A percentile compares a stretch with the other conserved stretches of the same genome.
Conservation (phyloP, 1,139 yeast genomes). For the Geotrichum klebahnii region DNA sequence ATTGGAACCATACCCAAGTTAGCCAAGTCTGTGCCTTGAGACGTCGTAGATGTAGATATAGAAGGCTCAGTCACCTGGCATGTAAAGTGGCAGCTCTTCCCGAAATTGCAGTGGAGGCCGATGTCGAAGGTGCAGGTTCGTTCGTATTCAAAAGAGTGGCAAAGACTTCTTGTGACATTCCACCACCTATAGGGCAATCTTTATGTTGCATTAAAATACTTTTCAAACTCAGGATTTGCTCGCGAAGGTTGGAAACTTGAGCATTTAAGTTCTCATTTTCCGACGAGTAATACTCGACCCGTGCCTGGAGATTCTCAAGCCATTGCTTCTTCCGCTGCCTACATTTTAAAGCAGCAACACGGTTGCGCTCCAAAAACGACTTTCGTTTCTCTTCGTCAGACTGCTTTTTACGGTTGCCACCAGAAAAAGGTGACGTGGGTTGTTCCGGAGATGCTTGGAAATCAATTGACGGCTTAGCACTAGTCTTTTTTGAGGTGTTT, state of each 20-base stretch:
- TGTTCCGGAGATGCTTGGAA: too few species aligned
- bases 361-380: slow-evolving; percentile 80
- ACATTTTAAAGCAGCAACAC: slow-evolving; percentile 94
- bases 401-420: slow-evolving; percentile 32
- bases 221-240: slow-evolving; percentile 53
- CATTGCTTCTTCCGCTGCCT: slow-evolving; percentile 91
- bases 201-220: slow-evolving; percentile 40
- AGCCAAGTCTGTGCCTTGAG: too few species aligned
- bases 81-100: too few species aligned
- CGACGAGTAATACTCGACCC: slow-evolving; percentile 60
- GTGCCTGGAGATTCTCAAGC: slow-evolving; percentile 76
- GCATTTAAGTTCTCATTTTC: slow-evolving; percentile 67
- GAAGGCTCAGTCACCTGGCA: too few species aligned
- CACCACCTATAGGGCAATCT: slow-evolving; percentile 30
- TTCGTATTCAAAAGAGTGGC: not conserved
- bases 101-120: too few species aligned
- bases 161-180: slow-evolving; percentile 10
- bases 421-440: not conserved
- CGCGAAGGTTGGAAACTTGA: slow-evolving; percentile 56
- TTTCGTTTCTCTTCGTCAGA: slow-evolving; percentile 69
- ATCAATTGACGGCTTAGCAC: too few species aligned
- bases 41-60: too few species aligned
- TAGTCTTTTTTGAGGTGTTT: too few species aligned
- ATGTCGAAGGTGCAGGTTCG: too few species aligned
- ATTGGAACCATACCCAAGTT: too few species aligned